Evolutionary conservation across 805 yeast genomes (phyloP).

Genomic region (Saccharomycopsis sp.): DNA sequence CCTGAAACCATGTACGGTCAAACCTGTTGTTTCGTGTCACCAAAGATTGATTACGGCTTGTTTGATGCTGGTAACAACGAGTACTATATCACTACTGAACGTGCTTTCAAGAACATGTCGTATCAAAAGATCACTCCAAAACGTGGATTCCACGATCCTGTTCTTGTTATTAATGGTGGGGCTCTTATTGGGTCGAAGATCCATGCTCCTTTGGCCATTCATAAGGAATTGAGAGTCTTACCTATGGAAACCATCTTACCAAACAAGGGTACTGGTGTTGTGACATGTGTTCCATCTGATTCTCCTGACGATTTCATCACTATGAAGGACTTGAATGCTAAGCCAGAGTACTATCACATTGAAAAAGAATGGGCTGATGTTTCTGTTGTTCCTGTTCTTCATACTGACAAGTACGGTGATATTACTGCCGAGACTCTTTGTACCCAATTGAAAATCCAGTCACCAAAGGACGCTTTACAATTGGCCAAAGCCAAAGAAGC

Average conservation of each 20-base stretch:
- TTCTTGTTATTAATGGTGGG: slow-evolving; percentile 57
- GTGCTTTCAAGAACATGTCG: slow-evolving; percentile 96
- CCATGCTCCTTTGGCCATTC: slow-evolving; percentile 72
- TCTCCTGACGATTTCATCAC: slow-evolving; percentile 97
- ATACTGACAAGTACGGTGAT: slow-evolving; percentile 83
- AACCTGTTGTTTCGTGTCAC: slow-evolving; percentile 95
- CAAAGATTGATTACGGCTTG: slow-evolving; percentile 86
- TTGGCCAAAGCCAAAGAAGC: slow-evolving; percentile 89
- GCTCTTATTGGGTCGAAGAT: slow-evolving; percentile 81
- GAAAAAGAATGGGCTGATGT: slow-evolving; percentile 78
- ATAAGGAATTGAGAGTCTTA: slow-evolving; percentile 67
- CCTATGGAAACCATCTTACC: slow-evolving; percentile 98
- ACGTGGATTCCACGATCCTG: slow-evolving; percentile 70
- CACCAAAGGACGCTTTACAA: slow-evolving; percentile 85
- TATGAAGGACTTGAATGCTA: slow-evolving; percentile 72
- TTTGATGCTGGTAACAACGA: slow-evolving; percentile 76
- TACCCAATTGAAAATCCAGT: slow-evolving; percentile 81
- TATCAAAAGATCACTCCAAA: slow-evolving; percentile 88
- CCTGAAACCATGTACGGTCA: slow-evolving; percentile 99
- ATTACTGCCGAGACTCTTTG: slow-evolving; percentile 78
- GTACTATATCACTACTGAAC: slow-evolving; percentile 79
- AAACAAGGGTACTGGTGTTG: slow-evolving; percentile 97
- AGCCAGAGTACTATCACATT: slow-evolving; percentile 85
- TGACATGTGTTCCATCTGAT: slow-evolving; percentile 97
- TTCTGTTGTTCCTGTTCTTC: slow-evolving; percentile 67